Evolutionary conservation across 331 rosid species (phyloP), one percentile per base, ranked within the genome.

Genomic region (Telfairia occidentalis): DNA sequence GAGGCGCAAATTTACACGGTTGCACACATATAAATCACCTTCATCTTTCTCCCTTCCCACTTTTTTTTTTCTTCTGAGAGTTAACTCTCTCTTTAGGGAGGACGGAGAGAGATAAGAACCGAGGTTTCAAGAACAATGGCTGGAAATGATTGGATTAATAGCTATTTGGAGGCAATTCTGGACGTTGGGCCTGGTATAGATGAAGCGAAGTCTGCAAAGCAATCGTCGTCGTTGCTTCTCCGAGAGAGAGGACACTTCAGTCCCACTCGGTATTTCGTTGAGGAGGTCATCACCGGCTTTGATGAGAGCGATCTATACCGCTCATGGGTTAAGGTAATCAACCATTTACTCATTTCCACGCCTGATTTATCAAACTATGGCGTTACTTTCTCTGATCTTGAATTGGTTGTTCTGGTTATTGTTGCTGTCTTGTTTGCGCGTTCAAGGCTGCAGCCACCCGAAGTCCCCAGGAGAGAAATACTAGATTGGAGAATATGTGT

Each of bases 261-360:
- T 52, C 96, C 97, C 12, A 95, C 99, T 28, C 97, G 99, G 34
- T 95, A 95, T 86, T 95, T 95, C 71, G 97, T 95, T 0, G 99
- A 92, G 67, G 99, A 95, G 82, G 97, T 95, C 78, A 89, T 95
- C 82, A 82, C 90, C 9, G 92, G 99, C 35, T 95, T 88, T 77
- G 97, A 95, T 83, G 99, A 95, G 87, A 92, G 93, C 80, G 97
- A 95, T 92, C 97, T 95, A 70, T 79, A 95, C 46, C 99, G 99
- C 79, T 95, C 97, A 0, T 92, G 97, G 99, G 99, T 95, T 78
- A 87, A 87, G 88, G 97, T 94, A 70, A 30, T 32, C 19, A 34
- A 30, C 16, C 3, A 9, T 60, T 53, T 29, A 13, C 13, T 32
- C 35, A 11, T n/a, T 18, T n/a, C 0, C 37, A 16, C 1, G 66